A percentile compares a stretch with the other conserved stretches of the same genome.
Conservation (phyloP, 352 stramenopile genomes). For the Phytophthora aleatoria region DNA sequence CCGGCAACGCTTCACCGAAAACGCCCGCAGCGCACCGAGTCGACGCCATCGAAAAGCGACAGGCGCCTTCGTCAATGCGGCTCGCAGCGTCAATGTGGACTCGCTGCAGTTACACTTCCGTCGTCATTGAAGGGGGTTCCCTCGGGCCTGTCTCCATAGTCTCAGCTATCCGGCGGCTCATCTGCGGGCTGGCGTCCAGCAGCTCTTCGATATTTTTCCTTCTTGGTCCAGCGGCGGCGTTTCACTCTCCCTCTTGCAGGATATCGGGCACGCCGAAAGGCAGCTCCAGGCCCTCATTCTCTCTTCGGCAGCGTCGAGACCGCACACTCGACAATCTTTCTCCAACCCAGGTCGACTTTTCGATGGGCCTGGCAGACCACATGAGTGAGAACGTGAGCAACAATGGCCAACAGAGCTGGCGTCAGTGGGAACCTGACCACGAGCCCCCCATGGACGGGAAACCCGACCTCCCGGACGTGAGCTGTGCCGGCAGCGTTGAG, state of each 20-base stretch:
- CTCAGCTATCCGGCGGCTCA: constrained; percentile 12
- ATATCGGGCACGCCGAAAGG: constrained; percentile 14
- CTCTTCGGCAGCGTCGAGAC: constrained; percentile 27
- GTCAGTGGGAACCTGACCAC: constrained; percentile 39
- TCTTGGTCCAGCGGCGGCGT: constrained; percentile 22
- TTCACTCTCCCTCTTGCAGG: constrained; percentile 29
- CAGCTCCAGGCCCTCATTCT: constrained; percentile 7
- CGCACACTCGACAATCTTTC: constrained; percentile 7
- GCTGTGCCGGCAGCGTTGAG: constrained; percentile 7
- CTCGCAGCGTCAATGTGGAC: neutral
- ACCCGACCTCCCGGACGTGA: constrained; percentile 11
- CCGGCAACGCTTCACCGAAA: constrained; percentile 22
- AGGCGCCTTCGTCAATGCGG: constrained; percentile 21
- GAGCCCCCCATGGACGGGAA: constrained; percentile 30
- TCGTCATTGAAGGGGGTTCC: constrained; percentile 8
- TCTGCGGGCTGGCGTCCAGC: constrained; percentile 18
- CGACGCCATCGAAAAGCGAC: constrained; percentile 27
- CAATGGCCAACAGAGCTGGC: constrained; percentile 20
- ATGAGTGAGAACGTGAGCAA: constrained; percentile 41
- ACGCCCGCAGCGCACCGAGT: constrained; percentile 2
- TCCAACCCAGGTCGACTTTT: neutral
- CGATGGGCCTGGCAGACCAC: constrained; percentile 35
- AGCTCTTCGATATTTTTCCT: constrained; percentile 39
- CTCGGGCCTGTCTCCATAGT: constrained; percentile 29
- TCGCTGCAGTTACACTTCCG: constrained; percentile 13